Conservation (phyloP, 176 grass and related monocot genomes). For the Puya raimondii region DNA sequence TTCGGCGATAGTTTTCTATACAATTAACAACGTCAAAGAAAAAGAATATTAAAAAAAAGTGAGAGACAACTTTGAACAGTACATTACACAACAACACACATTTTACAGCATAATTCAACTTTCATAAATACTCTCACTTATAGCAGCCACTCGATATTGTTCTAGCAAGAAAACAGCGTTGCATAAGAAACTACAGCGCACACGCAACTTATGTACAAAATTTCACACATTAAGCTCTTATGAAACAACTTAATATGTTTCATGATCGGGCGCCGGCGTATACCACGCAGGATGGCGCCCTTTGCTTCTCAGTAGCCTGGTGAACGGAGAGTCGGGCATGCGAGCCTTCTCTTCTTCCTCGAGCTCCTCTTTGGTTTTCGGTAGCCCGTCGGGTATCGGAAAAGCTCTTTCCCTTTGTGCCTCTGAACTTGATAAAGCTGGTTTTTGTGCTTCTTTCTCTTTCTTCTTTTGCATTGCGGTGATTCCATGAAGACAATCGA, state of each 20-base stretch:
- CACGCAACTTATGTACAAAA: not conserved
- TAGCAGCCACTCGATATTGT: not conserved
- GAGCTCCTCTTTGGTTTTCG: conserved; percentile 59
- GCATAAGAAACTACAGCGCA: not conserved
- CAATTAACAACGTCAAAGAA: too few relatives aligned
- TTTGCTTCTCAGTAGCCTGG: conserved; percentile 56
- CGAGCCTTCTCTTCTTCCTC: conserved; percentile 47
- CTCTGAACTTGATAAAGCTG: conserved; percentile 1
- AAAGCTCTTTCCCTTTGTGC: conserved; percentile 23
- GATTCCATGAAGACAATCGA: conserved; percentile 37
- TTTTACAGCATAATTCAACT: too few relatives aligned
- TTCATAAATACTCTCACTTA: too few relatives aligned
- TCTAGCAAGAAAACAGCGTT: not conserved
- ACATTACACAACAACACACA: too few relatives aligned
- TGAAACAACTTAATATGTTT: conserved; percentile 4
- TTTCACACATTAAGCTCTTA: not conserved
- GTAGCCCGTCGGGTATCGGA: conserved; percentile 62
- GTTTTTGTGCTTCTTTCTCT: conserved; percentile 22
- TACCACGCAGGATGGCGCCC: conserved; percentile 69
- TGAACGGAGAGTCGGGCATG: conserved; percentile 67
- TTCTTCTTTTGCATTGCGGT: conserved; percentile 36
- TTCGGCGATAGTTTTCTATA: too few relatives aligned
- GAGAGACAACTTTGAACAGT: too few relatives aligned
- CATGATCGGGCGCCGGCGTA: conserved; percentile 13
- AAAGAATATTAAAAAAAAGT: too few relatives aligned